Conservation (phyloP, 1,284 basidiomycete genomes). For the Irpex sp. region DNA sequence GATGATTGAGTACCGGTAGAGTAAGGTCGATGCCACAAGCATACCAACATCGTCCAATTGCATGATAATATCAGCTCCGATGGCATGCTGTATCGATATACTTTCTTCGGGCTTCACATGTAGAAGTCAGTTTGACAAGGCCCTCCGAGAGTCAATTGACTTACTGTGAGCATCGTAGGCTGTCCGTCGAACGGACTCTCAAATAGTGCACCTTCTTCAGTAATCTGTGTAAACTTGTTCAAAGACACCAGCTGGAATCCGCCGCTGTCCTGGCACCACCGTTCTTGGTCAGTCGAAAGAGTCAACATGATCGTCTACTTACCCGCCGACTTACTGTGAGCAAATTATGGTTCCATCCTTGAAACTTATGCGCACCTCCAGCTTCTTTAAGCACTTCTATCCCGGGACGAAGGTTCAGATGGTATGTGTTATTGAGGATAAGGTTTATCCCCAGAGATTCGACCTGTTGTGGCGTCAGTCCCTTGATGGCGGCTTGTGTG, state of each 20-base stretch:
- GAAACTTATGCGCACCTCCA: slow-evolving; percentile 79
- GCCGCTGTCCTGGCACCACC: slow-evolving; percentile 57
- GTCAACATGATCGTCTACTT: neutral
- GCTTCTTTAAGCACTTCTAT: slow-evolving; percentile 62
- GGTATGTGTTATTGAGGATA: slow-evolving; percentile 83
- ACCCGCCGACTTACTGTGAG: slow-evolving; percentile 48
- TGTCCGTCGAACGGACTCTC: slow-evolving; percentile 77
- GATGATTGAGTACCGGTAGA: neutral
- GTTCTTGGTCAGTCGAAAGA: neutral
- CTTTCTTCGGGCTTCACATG: slow-evolving; percentile 71
- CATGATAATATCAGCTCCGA: slow-evolving; percentile 89
- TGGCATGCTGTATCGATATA: slow-evolving; percentile 77
- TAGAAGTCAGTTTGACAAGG: neutral
- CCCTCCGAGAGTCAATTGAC: slow-evolving; percentile 14
- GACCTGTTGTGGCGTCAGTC: slow-evolving; percentile 77
- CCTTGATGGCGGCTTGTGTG: slow-evolving; percentile 84
- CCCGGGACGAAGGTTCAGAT: slow-evolving; percentile 76
- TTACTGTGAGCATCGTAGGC: slow-evolving; percentile 77
- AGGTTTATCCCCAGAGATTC: slow-evolving; percentile 73
- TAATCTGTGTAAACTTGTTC: slow-evolving; percentile 77
- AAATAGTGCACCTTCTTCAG: slow-evolving; percentile 81
- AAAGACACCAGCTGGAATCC: slow-evolving; percentile 84
- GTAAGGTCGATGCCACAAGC: neutral
- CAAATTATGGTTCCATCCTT: slow-evolving; percentile 78
- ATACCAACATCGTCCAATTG: slow-evolving; percentile 83